Evolutionary conservation across 306 rosid species (phyloP).

Genomic region (Echinosophora koreensis): DNA sequence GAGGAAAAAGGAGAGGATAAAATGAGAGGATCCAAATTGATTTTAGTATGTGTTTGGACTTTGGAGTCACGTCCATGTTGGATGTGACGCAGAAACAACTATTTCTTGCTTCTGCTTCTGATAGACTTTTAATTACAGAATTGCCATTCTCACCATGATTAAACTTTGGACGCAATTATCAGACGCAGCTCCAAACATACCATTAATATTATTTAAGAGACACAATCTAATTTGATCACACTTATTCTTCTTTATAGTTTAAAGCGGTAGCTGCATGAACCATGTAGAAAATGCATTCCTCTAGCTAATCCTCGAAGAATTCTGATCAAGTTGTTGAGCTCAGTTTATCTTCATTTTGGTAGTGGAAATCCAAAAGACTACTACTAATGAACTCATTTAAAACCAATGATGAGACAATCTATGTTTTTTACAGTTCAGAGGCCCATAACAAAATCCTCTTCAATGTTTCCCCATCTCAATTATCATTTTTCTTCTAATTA

Average conservation of each 20-base stretch:
- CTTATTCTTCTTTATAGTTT: not conserved
- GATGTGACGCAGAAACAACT: no score
- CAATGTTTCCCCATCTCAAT: not conserved
- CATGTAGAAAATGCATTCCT: slow-evolving; percentile 9
- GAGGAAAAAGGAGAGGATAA: no score
- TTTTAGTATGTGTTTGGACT: no score
- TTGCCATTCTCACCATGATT: no score
- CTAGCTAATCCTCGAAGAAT: slow-evolving; percentile 12
- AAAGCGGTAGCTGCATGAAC: not conserved
- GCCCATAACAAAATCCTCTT: slow-evolving; percentile 8
- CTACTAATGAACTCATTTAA: not conserved
- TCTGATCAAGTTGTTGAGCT: slow-evolving; percentile 6
- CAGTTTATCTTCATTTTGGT: not conserved
- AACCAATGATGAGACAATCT: slow-evolving; percentile 7
- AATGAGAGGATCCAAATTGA: no score
- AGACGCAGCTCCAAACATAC: no score
- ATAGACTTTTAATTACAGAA: no score
- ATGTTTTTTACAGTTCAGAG: not conserved
- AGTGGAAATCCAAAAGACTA: not conserved
- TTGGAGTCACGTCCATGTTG: no score
- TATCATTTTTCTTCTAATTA: no score
- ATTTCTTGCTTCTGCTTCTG: no score
- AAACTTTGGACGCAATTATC: no score
- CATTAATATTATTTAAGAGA: not conserved
- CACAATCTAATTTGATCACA: not conserved